Base-by-base conservation (phyloP, 306 rosid species). In the Malus orientalis region DNA sequence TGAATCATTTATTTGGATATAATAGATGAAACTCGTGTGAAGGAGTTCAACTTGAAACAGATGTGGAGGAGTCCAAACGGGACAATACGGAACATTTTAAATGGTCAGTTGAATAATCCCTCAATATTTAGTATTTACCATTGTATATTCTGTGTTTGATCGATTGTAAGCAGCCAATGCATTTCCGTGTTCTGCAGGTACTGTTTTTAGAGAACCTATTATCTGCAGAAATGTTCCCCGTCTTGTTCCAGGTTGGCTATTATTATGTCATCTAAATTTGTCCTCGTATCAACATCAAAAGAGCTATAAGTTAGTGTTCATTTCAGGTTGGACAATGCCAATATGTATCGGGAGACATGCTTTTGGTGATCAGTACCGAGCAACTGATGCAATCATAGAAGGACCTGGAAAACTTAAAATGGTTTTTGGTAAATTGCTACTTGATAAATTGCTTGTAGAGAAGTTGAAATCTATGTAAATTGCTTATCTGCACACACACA, bases 11-110 rank as follows among this genome's bases (percentile, higher is more conserved):
- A 65, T 74, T 72, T 18, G 58, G 58, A 61, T 83, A 57, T 78
- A 60, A 60, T 87, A 95, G 98, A 92, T 86, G 97, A 92, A 74
- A 89, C 81, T 71, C 97, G 98, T 73, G 90, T 95, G 65, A 88
- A 86, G 92, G 97, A 92, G 83, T 95, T 95, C 71, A 83, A 77
- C 82, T 85, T 95, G 88, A 95, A 89, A 89, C 83, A 85, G 32
- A 90, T 92, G 98, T 89, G 98, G 98, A 92, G 70, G 88, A 90
- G 98, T 86, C 98, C 97, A 78, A 95, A 89, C 79, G 98, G 98
- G 72, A 92, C 97, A 54, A 95, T 95, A 71, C 86, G 98, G 87
- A 95, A 95, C 81, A 95, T 95, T 81, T 81, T 92, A 88, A 90
- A 95, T 78, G 98, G 98, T 92, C 76, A 74, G 42, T 57, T 62